These are phyloP conservation scores for Clavaria fumosa DNA, from an alignment of 768 basidiomycete genomes.

Conservation along the genomic window DNA sequence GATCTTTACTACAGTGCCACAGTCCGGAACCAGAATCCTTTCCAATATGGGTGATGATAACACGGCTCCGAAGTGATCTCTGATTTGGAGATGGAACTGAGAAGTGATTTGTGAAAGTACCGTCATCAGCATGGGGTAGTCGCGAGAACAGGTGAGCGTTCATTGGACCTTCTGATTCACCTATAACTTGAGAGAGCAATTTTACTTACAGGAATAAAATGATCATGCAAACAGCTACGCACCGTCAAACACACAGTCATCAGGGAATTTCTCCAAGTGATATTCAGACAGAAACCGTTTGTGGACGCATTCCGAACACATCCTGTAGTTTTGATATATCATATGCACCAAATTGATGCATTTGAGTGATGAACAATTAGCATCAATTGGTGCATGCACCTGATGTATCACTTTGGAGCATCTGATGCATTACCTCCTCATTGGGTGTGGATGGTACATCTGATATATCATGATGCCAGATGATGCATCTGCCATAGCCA, in stretches of 20 bases:
- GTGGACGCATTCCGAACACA: too few species aligned
- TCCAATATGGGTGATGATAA: constrained; percentile 6
- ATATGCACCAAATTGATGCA: too few species aligned
- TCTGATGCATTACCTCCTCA: too few species aligned
- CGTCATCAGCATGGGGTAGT: constrained; percentile 1
- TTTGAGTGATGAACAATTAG: too few species aligned
- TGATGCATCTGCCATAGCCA: too few species aligned
- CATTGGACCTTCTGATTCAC: not conserved
- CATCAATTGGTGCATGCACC: too few species aligned
- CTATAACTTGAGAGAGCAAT: not conserved
- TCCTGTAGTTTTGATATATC: too few species aligned
- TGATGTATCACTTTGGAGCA: too few species aligned
- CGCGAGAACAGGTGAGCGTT: constrained; percentile 7
- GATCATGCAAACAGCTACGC: constrained; percentile 5
- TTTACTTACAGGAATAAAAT: not conserved
- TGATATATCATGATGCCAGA: too few species aligned
- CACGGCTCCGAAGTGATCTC: constrained; percentile 1
- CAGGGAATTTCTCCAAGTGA: constrained; percentile 8
- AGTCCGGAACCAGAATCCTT: constrained; percentile 4
- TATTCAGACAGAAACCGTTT: too few species aligned
- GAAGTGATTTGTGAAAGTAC: constrained; percentile 5
- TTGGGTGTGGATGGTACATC: too few species aligned
- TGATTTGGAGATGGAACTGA: constrained; percentile 5
- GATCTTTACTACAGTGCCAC: constrained; percentile 8
- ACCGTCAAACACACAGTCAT: constrained; percentile 1